Evolutionary conservation across 768 basidiomycete genomes (phyloP), one percentile per base, ranked within the genome.

Genomic region (Boletellus sp.): DNA sequence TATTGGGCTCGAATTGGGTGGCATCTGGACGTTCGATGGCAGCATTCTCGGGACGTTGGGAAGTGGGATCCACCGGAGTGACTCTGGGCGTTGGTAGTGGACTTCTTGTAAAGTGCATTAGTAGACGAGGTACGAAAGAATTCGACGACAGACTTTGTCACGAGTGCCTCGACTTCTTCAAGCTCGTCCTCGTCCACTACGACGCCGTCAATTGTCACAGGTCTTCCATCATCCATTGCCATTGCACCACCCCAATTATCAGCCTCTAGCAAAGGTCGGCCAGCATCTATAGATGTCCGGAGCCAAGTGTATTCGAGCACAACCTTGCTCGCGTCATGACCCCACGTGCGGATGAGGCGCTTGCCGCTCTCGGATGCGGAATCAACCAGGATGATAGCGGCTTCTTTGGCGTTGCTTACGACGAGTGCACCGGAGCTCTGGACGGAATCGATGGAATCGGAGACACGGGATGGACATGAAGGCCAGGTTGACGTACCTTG

Each of bases 341-440:
- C 72, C 82, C 82, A 86, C 17, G 79, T 77, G 34, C 78, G 74
- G 50, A 85, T 74, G 57, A 85, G 78, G 16, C 74, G 72, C 58
- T 71, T 70, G 23, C 85, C 84, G 36, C 76, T 73, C n/a, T 69
- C 59, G 0, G 78, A 73, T 16, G 68, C 65, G 2, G 77, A 63
- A 53, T 86, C 78, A 7, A 88, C 81, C 5, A 89, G 67, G 39
- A 87, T 78, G 22, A 87, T 69, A 17, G 74, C 66, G 0, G 85
- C 78, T 43, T 76, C 71, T 40, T 70, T 74, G 9, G 80, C 75
- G 50, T 78, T 75, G 44, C 69, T 72, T 50, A 71, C 73, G 40
- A 83, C 76, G 16, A 65, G 49, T 4, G 81, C 86, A 28, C 85
- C 85, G 13, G 76, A 70, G 63, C 69, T 74, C 85, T 86, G 31